These are phyloP conservation scores for Dentipellis fragilis DNA, from an alignment of 768 basidiomycete species.

Conservation along the genomic window DNA sequence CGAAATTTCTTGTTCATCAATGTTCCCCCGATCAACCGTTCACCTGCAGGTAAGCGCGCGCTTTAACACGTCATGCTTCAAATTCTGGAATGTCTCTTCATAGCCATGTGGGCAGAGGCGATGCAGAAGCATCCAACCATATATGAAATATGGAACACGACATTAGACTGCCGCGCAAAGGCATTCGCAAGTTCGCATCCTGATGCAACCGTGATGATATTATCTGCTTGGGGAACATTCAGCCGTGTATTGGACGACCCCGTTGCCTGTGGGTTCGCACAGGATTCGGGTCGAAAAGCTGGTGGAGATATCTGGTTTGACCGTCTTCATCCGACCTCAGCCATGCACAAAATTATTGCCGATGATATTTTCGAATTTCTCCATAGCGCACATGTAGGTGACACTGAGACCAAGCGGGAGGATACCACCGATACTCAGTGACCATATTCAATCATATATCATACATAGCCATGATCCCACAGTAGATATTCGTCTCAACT, in stretches of 20 bases:
- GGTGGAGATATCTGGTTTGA: conserved; percentile 42
- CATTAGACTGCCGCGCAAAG: conserved; percentile 22
- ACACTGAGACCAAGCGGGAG: no score
- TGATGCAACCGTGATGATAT: conserved; percentile 38
- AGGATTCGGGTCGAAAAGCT: conserved; percentile 21
- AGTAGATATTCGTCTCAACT: not conserved
- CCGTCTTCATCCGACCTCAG: conserved; percentile 41
- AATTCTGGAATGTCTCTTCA: not conserved
- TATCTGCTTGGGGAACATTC: conserved; percentile 39
- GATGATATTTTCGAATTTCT: conserved; percentile 32
- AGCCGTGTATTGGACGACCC: conserved; percentile 38
- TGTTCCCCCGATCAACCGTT: conserved; percentile 42
- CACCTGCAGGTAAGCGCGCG: conserved; percentile 27
- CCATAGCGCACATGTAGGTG: not conserved
- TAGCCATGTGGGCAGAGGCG: no score
- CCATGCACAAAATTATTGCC: conserved; percentile 39
- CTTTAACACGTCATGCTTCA: not conserved
- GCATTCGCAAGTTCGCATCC: conserved; percentile 30
- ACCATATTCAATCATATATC: no score
- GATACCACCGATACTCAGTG: no score
- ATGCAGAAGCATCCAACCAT: no score
- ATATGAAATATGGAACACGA: conserved; percentile 34
- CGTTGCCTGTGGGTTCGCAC: conserved; percentile 26
- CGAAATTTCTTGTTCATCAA: conserved; percentile 52
- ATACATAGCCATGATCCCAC: not conserved